phyloP scores from a whole-genome alignment of 164 flowering plant genomes.

The Annona cherimola region DNA sequence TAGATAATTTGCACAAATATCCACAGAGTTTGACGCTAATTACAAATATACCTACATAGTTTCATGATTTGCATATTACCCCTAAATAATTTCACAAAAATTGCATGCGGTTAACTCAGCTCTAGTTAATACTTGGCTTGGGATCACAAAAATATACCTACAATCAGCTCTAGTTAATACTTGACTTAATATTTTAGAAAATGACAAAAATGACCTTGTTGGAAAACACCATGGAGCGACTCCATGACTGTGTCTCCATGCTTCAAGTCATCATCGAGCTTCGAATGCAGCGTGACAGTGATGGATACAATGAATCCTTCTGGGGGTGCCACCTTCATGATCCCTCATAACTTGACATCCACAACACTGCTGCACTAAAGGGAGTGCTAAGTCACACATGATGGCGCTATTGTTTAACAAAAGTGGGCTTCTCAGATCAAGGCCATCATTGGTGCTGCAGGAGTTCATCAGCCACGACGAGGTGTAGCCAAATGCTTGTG shows the following conservation, averaged over 20 bases:
- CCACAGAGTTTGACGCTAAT: no score
- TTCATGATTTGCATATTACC: no score
- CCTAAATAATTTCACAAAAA: no score
- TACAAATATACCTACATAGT: no score
- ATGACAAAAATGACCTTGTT: no score
- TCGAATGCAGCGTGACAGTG: not conserved
- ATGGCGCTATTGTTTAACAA: conserved; percentile 56
- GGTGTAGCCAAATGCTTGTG: conserved; percentile 74
- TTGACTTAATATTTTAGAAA: no score
- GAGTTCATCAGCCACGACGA: conserved; percentile 86
- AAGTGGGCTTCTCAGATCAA: conserved; percentile 43
- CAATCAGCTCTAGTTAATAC: no score
- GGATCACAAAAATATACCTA: no score
- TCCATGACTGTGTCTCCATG: conserved; percentile 48
- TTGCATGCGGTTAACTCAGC: no score
- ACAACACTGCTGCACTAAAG: conserved; percentile 11
- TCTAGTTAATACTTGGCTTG: no score
- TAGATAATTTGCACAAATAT: no score
- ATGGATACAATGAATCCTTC: no score
- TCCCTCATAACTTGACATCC: conserved; percentile 67
- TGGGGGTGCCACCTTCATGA: conserved; percentile 48
- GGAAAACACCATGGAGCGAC: conserved; percentile 21
- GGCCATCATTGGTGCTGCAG: conserved; percentile 62
- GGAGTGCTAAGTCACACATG: conserved; percentile 62
- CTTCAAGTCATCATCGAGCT: conserved; percentile 28